phyloP scores from a whole-genome alignment of 768 basidiomycete genomes.

The Mycena venus region DNA sequence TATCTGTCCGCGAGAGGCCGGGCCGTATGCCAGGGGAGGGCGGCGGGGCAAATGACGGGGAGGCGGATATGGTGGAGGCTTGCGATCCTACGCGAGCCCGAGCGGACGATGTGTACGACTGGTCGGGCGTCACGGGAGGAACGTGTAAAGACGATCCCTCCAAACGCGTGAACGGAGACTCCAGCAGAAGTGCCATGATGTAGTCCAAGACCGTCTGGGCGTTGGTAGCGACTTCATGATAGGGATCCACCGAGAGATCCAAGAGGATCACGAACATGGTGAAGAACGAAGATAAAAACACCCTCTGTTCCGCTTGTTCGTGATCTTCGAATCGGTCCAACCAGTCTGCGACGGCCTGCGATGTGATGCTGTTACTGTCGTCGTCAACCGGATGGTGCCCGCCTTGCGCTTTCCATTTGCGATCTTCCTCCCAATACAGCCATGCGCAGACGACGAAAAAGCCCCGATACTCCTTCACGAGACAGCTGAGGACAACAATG shows the following conservation, averaged over 20 bases:
- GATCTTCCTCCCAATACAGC: slow-evolving; percentile 95
- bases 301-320: slow-evolving; percentile 84
- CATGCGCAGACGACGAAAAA: slow-evolving; percentile 97
- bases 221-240: slow-evolving; percentile 91
- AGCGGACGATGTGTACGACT: slow-evolving; percentile 41
- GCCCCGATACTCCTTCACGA: slow-evolving; percentile 97
- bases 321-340: slow-evolving; percentile 76
- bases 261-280: slow-evolving; percentile 91
- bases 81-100: slow-evolving; percentile 61
- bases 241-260: slow-evolving; percentile 93
- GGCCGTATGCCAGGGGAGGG: slow-evolving; percentile 62
- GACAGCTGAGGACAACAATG: slow-evolving; percentile 89
- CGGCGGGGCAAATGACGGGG: slow-evolving; percentile 57
- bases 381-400: slow-evolving; percentile 65
- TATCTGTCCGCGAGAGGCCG: slow-evolving; percentile 68
- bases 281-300: slow-evolving; percentile 92
- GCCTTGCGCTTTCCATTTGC: slow-evolving; percentile 65
- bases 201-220: slow-evolving; percentile 95
- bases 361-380: slow-evolving; percentile 65
- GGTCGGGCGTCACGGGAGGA: slow-evolving; percentile 59
- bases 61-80: slow-evolving; percentile 64
- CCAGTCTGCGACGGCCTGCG: slow-evolving; percentile 84
- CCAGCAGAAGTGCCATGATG: slow-evolving; percentile 88
- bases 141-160: slow-evolving; percentile 73
- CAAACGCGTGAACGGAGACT: slow-evolving; percentile 87